phyloP scores from a whole-genome alignment of 257 asterid genomes.

The Parsonsia alboflavescens region DNA sequence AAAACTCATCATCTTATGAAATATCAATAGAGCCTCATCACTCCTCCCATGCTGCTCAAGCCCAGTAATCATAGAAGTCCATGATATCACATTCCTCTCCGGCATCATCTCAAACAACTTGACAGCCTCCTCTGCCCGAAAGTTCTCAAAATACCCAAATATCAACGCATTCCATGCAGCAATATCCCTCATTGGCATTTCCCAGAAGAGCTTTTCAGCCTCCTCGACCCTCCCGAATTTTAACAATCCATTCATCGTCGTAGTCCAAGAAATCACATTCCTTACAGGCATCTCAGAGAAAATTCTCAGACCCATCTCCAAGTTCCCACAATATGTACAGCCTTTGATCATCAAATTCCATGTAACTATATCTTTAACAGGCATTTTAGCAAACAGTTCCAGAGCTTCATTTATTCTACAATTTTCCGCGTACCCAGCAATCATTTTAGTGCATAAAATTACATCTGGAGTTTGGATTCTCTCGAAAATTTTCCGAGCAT shows the following conservation, averaged over 20 bases:
- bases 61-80: constrained; percentile 82
- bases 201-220: constrained; percentile 55
- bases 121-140: constrained; percentile 50
- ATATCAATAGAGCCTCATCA: constrained; percentile 50
- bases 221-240: constrained; percentile 56
- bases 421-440: constrained; percentile 40
- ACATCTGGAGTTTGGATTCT: constrained; percentile 40
- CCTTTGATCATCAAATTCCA: constrained; percentile 89
- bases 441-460: constrained; percentile 55
- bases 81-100: constrained; percentile 56
- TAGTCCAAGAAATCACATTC: constrained; percentile 80
- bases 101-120: constrained; percentile 58
- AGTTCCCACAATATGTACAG: constrained; percentile 51
- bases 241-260: constrained; percentile 52
- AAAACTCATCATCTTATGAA: constrained; percentile 44
- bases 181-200: constrained; percentile 66
- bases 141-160: constrained; percentile 62
- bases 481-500: constrained; percentile 29
- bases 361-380: constrained; percentile 49
- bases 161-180: constrained; percentile 82
- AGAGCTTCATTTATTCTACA: constrained; percentile 56
- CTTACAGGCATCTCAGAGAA: constrained; percentile 66
- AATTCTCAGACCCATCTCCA: constrained; percentile 50
- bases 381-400: constrained; percentile 66
- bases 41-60: constrained; percentile 66